phyloP scores from a whole-genome alignment of 1,284 basidiomycete genomes.

The Grifola frondosa region DNA sequence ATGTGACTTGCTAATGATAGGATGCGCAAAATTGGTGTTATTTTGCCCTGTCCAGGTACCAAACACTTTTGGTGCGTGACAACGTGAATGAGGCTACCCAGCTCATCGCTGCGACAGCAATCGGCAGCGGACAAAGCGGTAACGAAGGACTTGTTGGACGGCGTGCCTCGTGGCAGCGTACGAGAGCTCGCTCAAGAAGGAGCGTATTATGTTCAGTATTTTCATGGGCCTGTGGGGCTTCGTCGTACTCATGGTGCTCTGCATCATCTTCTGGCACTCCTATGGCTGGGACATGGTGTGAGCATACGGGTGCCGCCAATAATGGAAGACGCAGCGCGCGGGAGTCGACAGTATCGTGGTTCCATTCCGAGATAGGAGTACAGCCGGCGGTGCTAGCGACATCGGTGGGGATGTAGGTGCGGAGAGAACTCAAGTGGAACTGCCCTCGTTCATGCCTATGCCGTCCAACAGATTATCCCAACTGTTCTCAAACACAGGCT shows the following conservation, averaged over 20 bases:
- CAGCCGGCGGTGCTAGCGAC: constrained; percentile 4
- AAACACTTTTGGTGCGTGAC: too few relatives aligned
- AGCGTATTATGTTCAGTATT: constrained; percentile 79
- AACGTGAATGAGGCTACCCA: constrained; percentile 76
- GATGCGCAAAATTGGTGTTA: too few relatives aligned
- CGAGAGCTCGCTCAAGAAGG: constrained; percentile 69
- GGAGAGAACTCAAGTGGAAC: constrained; percentile 25
- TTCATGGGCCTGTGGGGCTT: constrained; percentile 81
- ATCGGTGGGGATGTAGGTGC: constrained; percentile 17
- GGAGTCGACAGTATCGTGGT: constrained; percentile 45
- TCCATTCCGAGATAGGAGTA: constrained; percentile 35
- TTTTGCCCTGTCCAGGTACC: too few relatives aligned
- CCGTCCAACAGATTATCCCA: constrained; percentile 55
- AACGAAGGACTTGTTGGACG: constrained; percentile 68
- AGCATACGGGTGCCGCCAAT: constrained; percentile 47
- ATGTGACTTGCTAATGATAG: too few relatives aligned
- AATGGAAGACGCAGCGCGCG: constrained; percentile 50
- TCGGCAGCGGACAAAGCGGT: constrained; percentile 59
- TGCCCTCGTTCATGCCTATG: constrained; percentile 52
- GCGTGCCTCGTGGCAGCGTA: constrained; percentile 77
- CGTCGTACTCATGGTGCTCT: constrained; percentile 72
- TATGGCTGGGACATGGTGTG: constrained; percentile 50
- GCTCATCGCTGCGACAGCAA: constrained; percentile 79
- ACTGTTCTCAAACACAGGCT: constrained; percentile 40
- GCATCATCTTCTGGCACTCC: constrained; percentile 66